phyloP scores from a whole-genome alignment of 441 rosid genomes.

The Syzygium syzygioides region DNA sequence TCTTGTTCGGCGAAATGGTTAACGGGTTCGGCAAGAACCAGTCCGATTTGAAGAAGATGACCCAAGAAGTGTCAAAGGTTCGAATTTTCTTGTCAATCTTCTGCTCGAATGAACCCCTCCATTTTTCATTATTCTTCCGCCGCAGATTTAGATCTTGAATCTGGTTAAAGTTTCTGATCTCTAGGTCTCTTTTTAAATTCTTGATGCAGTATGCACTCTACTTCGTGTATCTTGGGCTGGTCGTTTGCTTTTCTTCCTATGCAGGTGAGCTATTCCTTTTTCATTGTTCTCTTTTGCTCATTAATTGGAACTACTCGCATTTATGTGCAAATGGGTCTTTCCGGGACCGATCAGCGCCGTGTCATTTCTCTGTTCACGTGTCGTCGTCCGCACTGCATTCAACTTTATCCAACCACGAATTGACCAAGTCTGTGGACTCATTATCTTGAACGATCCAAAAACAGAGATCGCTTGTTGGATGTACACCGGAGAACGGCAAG shows the following conservation, averaged over 20 bases:
- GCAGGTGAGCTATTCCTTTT: conserved; percentile 49
- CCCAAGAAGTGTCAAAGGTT: conserved; percentile 87
- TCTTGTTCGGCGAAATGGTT: conserved; percentile 92
- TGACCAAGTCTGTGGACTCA: neutral
- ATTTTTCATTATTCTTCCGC: neutral
- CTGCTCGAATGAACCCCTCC: neutral
- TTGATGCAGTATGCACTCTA: conserved; percentile 83
- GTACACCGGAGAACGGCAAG: conserved; percentile 96
- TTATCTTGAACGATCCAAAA: neutral
- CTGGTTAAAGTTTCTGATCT: neutral
- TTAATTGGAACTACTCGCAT: neutral
- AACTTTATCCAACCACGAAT: neutral
- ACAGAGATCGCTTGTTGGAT: conserved; percentile 98
- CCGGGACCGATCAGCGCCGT: neutral
- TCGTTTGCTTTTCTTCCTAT: conserved; percentile 92
- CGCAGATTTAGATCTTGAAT: conserved; percentile 41
- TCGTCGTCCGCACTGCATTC: neutral
- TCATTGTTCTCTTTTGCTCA: conserved; percentile 1
- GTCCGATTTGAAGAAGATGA: conserved; percentile 77
- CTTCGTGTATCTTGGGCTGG: conserved; percentile 91
- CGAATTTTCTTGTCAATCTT: neutral
- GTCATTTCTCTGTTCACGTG: neutral
- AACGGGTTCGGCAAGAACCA: conserved; percentile 97
- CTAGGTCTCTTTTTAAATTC: neutral
- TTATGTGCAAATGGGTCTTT: neutral